phyloP scores from a whole-genome alignment of 192 early-diverging fungal genomes.

The Lobulomyces angularis region DNA sequence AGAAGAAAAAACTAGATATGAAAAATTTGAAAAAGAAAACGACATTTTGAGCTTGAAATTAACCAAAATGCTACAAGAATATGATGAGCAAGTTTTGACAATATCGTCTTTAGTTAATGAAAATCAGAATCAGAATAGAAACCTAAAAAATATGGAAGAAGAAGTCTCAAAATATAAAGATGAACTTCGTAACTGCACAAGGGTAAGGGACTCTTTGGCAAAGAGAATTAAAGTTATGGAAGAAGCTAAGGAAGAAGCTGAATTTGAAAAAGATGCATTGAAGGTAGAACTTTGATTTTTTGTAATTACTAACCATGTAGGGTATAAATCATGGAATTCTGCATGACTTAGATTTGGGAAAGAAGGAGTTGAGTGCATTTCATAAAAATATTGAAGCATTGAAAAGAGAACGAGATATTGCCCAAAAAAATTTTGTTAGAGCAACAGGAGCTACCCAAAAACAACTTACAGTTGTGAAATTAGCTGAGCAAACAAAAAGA shows the following conservation, averaged over 20 bases:
- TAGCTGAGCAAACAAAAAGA: slow-evolving; percentile 43
- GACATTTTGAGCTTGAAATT: slow-evolving; percentile 17
- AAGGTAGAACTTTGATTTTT: slow-evolving; percentile 10
- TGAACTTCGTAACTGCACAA: slow-evolving; percentile 17
- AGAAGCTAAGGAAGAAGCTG: slow-evolving; percentile 33
- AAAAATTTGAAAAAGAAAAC: slow-evolving; percentile 20
- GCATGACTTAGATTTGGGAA: slow-evolving; percentile 29
- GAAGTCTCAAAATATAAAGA: slow-evolving; percentile 29
- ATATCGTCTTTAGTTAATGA: slow-evolving; percentile 23
- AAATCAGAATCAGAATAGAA: slow-evolving; percentile 26
- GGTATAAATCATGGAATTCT: slow-evolving; percentile 18
- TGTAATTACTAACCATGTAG: slow-evolving; percentile 10
- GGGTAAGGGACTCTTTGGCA: slow-evolving; percentile 24
- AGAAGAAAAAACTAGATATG: slow-evolving; percentile 21
- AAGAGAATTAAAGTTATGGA: slow-evolving; percentile 35
- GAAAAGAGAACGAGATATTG: slow-evolving; percentile 40
- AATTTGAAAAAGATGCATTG: slow-evolving; percentile 34
- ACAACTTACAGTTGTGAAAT: slow-evolving; percentile 37
- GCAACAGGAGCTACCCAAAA: slow-evolving; percentile 38
- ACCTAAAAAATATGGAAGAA: slow-evolving; percentile 35
- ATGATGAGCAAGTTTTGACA: slow-evolving; percentile 29
- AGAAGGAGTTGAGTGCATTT: slow-evolving; percentile 21
- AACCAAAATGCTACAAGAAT: slow-evolving; percentile 28
- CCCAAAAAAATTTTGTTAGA: slow-evolving; percentile 43
- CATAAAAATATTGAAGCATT: slow-evolving; percentile 31